Percentiles rank a stretch among this genome's conserved stretches.
These are phyloP conservation scores for Trametes cubensis DNA, from an alignment of 768 basidiomycete species.

Conservation along the genomic window DNA sequence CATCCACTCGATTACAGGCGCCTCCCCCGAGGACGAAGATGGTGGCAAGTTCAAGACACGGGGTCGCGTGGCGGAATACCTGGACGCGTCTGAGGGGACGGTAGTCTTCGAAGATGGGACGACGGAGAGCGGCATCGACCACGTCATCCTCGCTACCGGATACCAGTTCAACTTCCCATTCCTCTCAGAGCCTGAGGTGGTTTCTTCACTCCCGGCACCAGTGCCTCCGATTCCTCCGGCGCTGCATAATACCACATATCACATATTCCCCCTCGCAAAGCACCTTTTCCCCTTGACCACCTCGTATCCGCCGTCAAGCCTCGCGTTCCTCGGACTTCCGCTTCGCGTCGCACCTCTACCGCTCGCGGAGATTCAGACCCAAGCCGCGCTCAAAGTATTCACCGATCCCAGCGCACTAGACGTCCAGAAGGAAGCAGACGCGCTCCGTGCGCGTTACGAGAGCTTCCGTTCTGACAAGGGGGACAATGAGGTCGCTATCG, in stretches of 20 bases:
- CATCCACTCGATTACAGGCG: constrained; percentile 55
- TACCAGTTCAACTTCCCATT: constrained; percentile 73
- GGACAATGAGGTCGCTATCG: constrained; percentile 40
- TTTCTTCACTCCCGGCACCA: constrained; percentile 42
- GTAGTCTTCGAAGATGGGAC: constrained; percentile 65
- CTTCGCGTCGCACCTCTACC: constrained; percentile 71
- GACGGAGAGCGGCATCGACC: constrained; percentile 55
- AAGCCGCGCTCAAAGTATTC: constrained; percentile 60
- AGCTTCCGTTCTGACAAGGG: constrained; percentile 35
- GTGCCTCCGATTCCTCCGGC: constrained; percentile 52
- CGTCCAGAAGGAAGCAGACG: constrained; percentile 46
- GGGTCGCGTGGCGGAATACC: constrained; percentile 44
- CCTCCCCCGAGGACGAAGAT: constrained; percentile 28
- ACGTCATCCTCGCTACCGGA: constrained; percentile 77
- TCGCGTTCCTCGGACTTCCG: constrained; percentile 70
- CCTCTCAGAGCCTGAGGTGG: constrained; percentile 45
- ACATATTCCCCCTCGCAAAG: constrained; percentile 71
- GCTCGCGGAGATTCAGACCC: constrained; percentile 75
- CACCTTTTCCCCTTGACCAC: constrained; percentile 64
- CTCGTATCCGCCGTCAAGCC: constrained; percentile 49
- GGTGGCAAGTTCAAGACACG: constrained; percentile 36
- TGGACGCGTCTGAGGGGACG: constrained; percentile 44
- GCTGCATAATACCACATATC: constrained; percentile 64
- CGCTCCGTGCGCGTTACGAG: constrained; percentile 51
- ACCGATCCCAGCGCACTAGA: constrained; percentile 53